Percentiles rank a stretch among this genome's conserved stretches.
phyloP scores from a whole-genome alignment of 495 filamentous ascomycete species.

The Penicillium pulvis region DNA sequence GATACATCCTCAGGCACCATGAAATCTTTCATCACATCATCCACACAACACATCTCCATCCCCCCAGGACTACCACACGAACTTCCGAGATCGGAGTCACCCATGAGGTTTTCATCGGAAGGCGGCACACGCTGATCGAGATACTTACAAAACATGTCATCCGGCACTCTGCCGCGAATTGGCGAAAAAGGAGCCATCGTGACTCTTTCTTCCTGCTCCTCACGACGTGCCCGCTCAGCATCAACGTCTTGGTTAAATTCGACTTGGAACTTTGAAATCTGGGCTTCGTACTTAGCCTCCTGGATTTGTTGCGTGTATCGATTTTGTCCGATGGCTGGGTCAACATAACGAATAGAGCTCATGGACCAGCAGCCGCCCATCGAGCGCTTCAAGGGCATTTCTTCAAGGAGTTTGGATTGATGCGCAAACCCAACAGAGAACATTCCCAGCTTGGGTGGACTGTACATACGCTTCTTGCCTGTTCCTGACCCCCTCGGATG shows the following conservation, averaged over 20 bases:
- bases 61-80: neutral
- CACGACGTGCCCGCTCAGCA: neutral
- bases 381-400: neutral
- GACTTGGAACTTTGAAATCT: neutral
- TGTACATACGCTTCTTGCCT: neutral
- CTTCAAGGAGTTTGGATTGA: neutral
- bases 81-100: neutral
- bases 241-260: neutral
- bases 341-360: neutral
- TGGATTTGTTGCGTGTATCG: slow-evolving; percentile 13
- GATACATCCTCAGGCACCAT: neutral
- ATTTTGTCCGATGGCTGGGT: slow-evolving; percentile 5
- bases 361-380: slow-evolving; percentile 20
- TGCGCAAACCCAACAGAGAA: neutral
- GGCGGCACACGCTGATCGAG: neutral
- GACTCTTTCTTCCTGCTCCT: neutral
- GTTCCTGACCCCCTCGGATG: neutral
- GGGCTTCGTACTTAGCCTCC: slow-evolving; percentile 2
- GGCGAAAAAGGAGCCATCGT: neutral
- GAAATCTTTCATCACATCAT: neutral
- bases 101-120: neutral
- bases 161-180: neutral
- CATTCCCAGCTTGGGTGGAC: neutral
- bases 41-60: neutral
- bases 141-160: neutral